These are phyloP conservation scores for Ascoidea asiatica DNA, from an alignment of 805 yeast species.

Conservation along the genomic window DNA sequence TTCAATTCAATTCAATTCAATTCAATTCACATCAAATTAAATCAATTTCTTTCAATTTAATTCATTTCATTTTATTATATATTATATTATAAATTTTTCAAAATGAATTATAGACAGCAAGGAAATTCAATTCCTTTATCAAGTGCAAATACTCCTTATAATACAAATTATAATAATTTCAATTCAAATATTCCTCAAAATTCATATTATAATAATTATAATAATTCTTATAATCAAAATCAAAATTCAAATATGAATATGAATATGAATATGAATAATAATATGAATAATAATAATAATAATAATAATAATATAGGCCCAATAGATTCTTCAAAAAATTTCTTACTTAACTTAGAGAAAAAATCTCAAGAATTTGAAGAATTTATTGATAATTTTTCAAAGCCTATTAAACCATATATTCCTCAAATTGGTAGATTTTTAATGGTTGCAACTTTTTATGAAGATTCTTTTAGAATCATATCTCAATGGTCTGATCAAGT, in stretches of 20 bases:
- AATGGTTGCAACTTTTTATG: conserved; percentile 87
- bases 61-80: neutral
- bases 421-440: conserved; percentile 83
- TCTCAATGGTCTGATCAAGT: conserved; percentile 90
- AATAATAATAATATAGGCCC: neutral
- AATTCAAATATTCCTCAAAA: neutral
- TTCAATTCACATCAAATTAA: no score
- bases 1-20: no score
- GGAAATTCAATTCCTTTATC: no score
- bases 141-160: neutral
- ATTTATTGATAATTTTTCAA: conserved; percentile 32
- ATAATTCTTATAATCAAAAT: no score
- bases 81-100: neutral
- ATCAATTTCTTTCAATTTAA: no score
- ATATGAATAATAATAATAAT: no score
- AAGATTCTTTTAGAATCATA: conserved; percentile 73
- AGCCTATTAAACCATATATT: conserved; percentile 54
- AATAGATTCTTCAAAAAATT: conserved; percentile 2
- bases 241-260: no score
- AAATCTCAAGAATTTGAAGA: conserved; percentile 42
- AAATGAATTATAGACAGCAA: no score
- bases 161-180: neutral
- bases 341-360: conserved; percentile 28
- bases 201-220: neutral
- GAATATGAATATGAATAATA: no score